phyloP scores from a whole-genome alignment of 2,329 filamentous ascomycete species.

The Didymella lethalis region DNA sequence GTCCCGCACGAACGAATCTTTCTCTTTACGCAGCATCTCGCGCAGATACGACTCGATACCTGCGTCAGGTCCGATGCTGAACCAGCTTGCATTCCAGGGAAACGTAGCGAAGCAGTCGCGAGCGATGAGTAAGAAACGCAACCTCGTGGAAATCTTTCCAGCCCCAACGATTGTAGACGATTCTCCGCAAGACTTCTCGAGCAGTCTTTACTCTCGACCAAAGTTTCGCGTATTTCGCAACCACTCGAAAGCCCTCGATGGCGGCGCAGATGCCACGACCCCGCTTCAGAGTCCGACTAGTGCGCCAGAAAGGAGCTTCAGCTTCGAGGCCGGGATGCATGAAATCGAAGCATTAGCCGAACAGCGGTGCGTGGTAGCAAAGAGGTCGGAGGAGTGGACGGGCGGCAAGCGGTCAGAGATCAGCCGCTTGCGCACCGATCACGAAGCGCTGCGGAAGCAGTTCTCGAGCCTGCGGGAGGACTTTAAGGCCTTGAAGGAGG shows the following conservation, averaged over 20 bases:
- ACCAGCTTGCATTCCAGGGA: neutral
- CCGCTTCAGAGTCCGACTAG: neutral
- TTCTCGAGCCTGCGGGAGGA: slow-evolving; percentile 31
- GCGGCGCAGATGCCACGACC: neutral
- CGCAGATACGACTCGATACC: neutral
- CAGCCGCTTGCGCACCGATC: slow-evolving; percentile 21
- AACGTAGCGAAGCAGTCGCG: neutral
- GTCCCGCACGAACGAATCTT: neutral
- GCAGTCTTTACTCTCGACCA: slow-evolving; percentile 4
- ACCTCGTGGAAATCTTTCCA: neutral
- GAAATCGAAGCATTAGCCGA: neutral
- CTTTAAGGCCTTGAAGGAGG: slow-evolving; percentile 25
- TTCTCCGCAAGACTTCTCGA: neutral
- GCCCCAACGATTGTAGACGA: neutral
- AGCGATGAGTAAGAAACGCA: neutral
- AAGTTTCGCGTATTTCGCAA: neutral
- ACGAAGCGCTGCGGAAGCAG: slow-evolving; percentile 24
- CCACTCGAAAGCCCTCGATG: slow-evolving; percentile 7
- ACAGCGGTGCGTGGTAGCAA: neutral
- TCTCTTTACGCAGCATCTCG: neutral
- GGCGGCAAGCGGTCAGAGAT: neutral
- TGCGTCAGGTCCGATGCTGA: neutral
- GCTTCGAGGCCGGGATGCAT: slow-evolving; percentile 4
- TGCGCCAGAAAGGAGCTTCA: neutral
- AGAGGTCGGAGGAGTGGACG: neutral